Conservation (phyloP, 2,329 filamentous ascomycete species). For the Arthrinium puccinioides region DNA sequence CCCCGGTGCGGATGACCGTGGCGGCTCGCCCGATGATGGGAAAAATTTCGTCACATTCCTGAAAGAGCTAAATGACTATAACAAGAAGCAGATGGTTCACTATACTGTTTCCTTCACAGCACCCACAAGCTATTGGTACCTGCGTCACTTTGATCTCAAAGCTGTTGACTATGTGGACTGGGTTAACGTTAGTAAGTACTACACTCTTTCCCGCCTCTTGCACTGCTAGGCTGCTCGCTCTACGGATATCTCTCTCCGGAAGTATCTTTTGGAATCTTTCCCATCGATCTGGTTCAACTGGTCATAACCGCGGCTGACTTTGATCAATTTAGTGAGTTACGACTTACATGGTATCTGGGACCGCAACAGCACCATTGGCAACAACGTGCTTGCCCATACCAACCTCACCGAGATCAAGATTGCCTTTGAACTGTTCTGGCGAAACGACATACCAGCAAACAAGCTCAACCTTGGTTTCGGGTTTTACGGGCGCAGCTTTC, state of each 20-base stretch:
- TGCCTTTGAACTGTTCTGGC: conserved; percentile 35
- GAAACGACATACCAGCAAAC: conserved; percentile 27
- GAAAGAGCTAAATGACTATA: conserved; percentile 33
- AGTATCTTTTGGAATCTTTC: no score
- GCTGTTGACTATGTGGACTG: conserved; percentile 22
- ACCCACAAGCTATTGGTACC: conserved; percentile 15
- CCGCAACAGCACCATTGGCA: conserved; percentile 18
- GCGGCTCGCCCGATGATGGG: conserved; percentile 12
- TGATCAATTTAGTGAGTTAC: conserved; percentile 25
- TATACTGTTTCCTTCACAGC: conserved; percentile 11
- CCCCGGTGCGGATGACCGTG: conserved; percentile 16
- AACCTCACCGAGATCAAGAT: conserved; percentile 38
- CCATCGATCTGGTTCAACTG: no score
- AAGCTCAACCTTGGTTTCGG: conserved; percentile 34
- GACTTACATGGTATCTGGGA: conserved; percentile 35
- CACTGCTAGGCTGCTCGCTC: no score
- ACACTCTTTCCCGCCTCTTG: background rate
- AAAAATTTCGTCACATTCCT: conserved; percentile 13
- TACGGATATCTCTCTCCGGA: no score
- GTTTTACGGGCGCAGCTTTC: conserved; percentile 30
- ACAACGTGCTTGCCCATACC: conserved; percentile 28
- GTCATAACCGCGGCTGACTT: background rate
- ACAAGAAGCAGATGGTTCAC: conserved; percentile 1
- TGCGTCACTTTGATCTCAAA: conserved; percentile 20
- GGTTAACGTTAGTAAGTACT: conserved; percentile 23